Evolutionary conservation across 2,329 filamentous ascomycete species (phyloP).

Genomic region (Cryphonectria parasitica): DNA sequence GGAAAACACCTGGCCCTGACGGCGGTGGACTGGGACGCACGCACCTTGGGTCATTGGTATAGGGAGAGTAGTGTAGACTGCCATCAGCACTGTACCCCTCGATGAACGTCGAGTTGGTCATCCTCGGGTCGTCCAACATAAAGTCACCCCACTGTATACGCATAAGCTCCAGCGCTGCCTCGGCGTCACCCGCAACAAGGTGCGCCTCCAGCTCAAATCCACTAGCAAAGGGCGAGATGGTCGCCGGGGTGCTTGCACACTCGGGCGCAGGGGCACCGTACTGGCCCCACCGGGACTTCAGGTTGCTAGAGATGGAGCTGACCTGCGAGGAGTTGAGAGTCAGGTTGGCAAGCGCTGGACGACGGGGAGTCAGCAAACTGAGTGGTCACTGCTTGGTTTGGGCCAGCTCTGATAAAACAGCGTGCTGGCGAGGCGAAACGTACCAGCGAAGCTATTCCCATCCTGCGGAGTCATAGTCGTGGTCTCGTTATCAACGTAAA

Average conservation of each 20-base stretch:
- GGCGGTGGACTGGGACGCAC: background rate
- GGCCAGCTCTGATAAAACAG: background rate
- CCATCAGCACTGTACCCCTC: constrained; percentile 54
- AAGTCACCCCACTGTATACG: constrained; percentile 46
- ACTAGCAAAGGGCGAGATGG: constrained; percentile 43
- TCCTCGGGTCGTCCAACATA: constrained; percentile 57
- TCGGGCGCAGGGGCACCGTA: constrained; percentile 36
- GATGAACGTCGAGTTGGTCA: constrained; percentile 57
- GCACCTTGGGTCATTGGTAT: constrained; percentile 44
- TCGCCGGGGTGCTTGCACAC: constrained; percentile 36
- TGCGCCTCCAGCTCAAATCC: constrained; percentile 42
- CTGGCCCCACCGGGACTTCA: constrained; percentile 31
- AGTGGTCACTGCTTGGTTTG: too few species aligned
- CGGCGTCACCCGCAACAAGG: constrained; percentile 32
- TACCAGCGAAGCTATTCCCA: constrained; percentile 31
- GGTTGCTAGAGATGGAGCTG: constrained; percentile 24
- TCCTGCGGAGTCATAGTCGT: constrained; percentile 30
- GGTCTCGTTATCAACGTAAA: constrained; percentile 32
- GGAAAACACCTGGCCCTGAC: background rate
- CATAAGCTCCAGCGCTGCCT: constrained; percentile 37
- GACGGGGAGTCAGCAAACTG: background rate
- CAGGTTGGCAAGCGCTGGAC: constrained; percentile 23
- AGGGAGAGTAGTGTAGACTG: constrained; percentile 52
- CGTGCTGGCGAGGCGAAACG: background rate
- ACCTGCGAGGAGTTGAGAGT: constrained; percentile 20